phyloP scores from a whole-genome alignment of 163 green algal species.

The Scenedesmus sp. region DNA sequence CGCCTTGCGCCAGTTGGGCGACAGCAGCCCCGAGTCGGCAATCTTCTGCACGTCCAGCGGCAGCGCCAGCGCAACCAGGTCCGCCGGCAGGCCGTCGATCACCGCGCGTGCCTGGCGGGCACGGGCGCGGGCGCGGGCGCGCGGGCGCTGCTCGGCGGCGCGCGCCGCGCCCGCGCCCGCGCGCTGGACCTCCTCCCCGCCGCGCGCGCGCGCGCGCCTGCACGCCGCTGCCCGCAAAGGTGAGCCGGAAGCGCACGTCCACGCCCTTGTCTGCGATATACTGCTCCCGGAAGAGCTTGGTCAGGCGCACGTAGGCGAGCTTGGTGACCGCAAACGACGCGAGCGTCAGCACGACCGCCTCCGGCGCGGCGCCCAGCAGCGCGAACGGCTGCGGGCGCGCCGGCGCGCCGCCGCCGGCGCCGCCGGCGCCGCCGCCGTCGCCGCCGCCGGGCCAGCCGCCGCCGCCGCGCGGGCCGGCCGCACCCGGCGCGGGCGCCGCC shows the following conservation, averaged over 20 bases:
- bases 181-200: too few relatives aligned
- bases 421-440: constrained; percentile 5
- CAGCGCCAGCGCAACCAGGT: constrained; percentile 84
- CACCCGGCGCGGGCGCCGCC: neutral
- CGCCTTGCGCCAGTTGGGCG: constrained; percentile 36
- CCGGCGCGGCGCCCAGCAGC: constrained; percentile 21
- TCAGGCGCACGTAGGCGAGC: constrained; percentile 79
- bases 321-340: constrained; percentile 87
- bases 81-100: constrained; percentile 82
- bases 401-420: neutral
- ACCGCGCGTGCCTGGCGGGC: constrained; percentile 74
- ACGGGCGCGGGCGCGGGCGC: neutral
- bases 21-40: constrained; percentile 55
- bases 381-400: constrained; percentile 26
- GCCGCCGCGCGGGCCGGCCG: neutral
- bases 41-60: constrained; percentile 88
- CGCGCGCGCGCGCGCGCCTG: constrained; percentile 53
- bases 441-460: neutral
- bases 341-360: constrained; percentile 77
- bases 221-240: constrained; percentile 81
- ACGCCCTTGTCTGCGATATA: constrained; percentile 71
- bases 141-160: too few relatives aligned
- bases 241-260: constrained; percentile 78
- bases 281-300: constrained; percentile 66
- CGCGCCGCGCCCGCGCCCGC: too few relatives aligned